Evolutionary conservation across 2,329 filamentous ascomycete species (phyloP).

Genomic region (Sporothrix inflata): DNA sequence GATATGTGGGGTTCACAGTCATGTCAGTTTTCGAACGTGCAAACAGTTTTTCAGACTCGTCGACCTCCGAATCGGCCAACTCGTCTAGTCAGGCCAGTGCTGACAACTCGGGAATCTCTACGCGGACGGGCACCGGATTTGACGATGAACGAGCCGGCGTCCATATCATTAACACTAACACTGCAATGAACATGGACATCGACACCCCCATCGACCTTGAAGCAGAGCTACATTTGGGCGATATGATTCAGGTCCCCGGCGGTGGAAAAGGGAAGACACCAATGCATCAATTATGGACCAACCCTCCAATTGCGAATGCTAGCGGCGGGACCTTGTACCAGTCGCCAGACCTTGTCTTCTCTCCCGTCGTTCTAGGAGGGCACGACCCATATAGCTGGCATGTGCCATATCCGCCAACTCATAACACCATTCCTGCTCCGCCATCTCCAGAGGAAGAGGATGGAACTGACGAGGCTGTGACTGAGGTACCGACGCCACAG

Average conservation of each 20-base stretch:
- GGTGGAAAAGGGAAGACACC: conserved; percentile 19
- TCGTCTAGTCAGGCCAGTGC: conserved; percentile 43
- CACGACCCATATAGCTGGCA: conserved; percentile 46
- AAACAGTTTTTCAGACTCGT: conserved; percentile 53
- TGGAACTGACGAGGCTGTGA: conserved; percentile 27
- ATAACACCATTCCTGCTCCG: conserved; percentile 36
- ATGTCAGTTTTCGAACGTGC: conserved; percentile 56
- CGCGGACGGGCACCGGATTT: conserved; percentile 19
- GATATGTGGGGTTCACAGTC: conserved; percentile 39
- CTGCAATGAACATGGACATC: conserved; percentile 12
- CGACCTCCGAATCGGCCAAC: conserved; percentile 46
- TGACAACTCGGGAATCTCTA: background rate
- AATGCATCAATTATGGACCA: conserved; percentile 30
- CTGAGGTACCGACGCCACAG: conserved; percentile 23
- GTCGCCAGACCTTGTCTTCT: background rate
- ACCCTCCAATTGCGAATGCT: conserved; percentile 37
- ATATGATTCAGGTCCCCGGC: background rate
- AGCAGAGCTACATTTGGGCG: background rate
- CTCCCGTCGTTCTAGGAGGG: background rate
- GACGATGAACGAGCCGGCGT: background rate
- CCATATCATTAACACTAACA: background rate
- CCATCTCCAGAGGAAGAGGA: conserved; percentile 21
- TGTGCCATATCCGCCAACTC: conserved; percentile 36
- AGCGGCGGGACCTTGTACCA: background rate
- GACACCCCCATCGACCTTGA: background rate